Percentiles rank a stretch among this genome's conserved stretches.
Evolutionary conservation across 2,329 filamentous ascomycete species (phyloP).

Genomic region (Bertia moriformis): DNA sequence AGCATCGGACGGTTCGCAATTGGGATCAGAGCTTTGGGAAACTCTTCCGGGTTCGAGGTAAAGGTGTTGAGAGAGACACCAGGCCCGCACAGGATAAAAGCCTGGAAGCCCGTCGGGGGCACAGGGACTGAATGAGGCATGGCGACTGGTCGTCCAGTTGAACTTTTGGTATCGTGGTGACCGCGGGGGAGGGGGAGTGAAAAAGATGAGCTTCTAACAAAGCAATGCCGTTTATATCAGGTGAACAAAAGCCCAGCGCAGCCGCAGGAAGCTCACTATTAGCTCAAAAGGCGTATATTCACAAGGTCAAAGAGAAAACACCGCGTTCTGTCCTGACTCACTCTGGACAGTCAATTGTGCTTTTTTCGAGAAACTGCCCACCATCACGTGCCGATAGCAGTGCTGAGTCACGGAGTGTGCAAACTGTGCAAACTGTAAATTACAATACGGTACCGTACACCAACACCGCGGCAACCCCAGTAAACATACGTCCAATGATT

Average conservation of each 20-base stretch:
- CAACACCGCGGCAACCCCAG: neutral
- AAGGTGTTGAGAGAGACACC: slow-evolving; percentile 31
- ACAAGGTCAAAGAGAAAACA: too few species aligned
- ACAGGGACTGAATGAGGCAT: slow-evolving; percentile 4
- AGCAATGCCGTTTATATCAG: too few species aligned
- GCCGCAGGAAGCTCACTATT: too few species aligned
- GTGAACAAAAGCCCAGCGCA: too few species aligned
- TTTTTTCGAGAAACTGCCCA: neutral
- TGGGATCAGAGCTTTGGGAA: slow-evolving; percentile 29
- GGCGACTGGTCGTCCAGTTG: neutral
- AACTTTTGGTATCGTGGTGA: neutral
- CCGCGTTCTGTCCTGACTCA: too few species aligned
- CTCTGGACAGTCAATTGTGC: neutral
- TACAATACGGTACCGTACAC: neutral
- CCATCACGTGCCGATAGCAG: neutral
- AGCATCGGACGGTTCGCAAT: slow-evolving; percentile 33
- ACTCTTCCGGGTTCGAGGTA: slow-evolving; percentile 29
- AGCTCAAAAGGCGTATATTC: too few species aligned
- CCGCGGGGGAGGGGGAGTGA: neutral
- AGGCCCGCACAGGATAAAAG: slow-evolving; percentile 28
- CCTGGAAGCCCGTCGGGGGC: slow-evolving; percentile 24
- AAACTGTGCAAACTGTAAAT: slow-evolving; percentile 1
- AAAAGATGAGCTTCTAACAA: too few species aligned
- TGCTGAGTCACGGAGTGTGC: neutral
- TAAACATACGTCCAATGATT: too few species aligned